Evolutionary conservation across 2,329 filamentous ascomycete species (phyloP).

Genomic region (Erysiphe pulchra): DNA sequence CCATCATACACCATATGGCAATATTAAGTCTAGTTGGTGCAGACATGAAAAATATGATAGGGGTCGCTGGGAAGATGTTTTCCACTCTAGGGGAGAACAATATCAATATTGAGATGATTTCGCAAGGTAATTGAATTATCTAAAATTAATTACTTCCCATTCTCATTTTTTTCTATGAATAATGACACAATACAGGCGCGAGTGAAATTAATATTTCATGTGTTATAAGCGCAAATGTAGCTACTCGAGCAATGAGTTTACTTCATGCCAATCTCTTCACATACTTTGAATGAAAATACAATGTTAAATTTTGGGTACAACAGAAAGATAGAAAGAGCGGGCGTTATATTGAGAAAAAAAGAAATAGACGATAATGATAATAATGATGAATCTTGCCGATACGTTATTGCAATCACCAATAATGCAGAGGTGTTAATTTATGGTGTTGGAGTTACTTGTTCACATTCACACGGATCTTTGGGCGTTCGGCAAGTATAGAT

Average conservation of each 20-base stretch:
- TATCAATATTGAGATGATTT: slow-evolving; percentile 98
- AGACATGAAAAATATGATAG: slow-evolving; percentile 94
- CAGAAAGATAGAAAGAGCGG: too few species aligned
- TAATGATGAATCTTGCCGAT: too few species aligned
- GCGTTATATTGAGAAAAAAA: too few species aligned
- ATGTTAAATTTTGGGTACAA: too few species aligned
- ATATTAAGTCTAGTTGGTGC: slow-evolving; percentile 86
- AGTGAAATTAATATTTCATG: slow-evolving; percentile 99
- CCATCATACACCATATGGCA: slow-evolving; percentile 75
- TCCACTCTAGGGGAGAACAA: slow-evolving; percentile 77
- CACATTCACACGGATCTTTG: too few species aligned
- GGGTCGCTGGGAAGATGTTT: slow-evolving; percentile 86
- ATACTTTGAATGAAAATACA: slow-evolving; percentile 38
- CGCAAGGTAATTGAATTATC: slow-evolving; percentile 40
- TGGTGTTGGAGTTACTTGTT: too few species aligned
- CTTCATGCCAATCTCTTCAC: slow-evolving; percentile 93
- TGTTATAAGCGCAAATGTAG: slow-evolving; percentile 78
- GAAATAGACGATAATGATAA: too few species aligned
- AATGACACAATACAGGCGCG: slow-evolving; percentile 32
- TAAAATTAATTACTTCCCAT: background rate
- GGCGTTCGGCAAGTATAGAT: too few species aligned
- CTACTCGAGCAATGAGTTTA: slow-evolving; percentile 82
- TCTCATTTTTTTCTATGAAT: background rate
- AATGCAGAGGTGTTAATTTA: too few species aligned
- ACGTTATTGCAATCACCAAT: too few species aligned